phyloP scores from a whole-genome alignment of 805 yeast genomes.

The Nakazawaea populi region DNA sequence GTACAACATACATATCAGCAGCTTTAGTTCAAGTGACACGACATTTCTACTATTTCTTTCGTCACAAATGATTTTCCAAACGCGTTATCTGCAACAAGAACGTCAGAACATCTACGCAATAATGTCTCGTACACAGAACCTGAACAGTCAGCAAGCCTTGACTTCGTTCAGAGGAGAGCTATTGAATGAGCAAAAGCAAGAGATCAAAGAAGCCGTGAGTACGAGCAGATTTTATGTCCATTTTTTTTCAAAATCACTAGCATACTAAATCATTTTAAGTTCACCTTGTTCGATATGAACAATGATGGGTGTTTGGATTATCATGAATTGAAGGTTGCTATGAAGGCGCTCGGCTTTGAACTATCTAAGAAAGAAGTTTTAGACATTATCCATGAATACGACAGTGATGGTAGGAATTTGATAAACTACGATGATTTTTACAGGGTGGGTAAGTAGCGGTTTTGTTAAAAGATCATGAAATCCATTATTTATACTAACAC shows the following conservation, averaged over 20 bases:
- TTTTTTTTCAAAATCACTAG: background rate
- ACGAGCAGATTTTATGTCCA: too few relatives aligned
- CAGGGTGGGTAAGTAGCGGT: constrained; percentile 48
- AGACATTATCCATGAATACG: constrained; percentile 74
- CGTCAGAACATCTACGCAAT: background rate
- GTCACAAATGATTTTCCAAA: background rate
- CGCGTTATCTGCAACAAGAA: background rate
- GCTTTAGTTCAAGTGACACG: background rate
- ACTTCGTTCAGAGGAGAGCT: constrained; percentile 42
- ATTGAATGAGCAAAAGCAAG: constrained; percentile 83
- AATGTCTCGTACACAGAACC: constrained; percentile 2
- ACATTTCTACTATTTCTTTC: background rate
- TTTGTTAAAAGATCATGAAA: background rate
- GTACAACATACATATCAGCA: too few relatives aligned
- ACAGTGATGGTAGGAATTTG: constrained; percentile 64
- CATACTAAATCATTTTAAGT: constrained; percentile 23
- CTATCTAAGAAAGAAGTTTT: constrained; percentile 69
- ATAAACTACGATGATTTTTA: constrained; percentile 81
- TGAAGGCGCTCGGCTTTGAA: constrained; percentile 90
- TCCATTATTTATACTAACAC: background rate
- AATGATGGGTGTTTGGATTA: constrained; percentile 85
- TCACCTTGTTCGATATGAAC: constrained; percentile 86
- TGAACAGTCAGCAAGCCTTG: constrained; percentile 1
- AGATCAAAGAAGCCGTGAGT: constrained; percentile 76
- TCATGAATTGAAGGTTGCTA: constrained; percentile 90